Conservation (phyloP, 169 alveolate genomes). For the Cardiosporidium cionae region DNA sequence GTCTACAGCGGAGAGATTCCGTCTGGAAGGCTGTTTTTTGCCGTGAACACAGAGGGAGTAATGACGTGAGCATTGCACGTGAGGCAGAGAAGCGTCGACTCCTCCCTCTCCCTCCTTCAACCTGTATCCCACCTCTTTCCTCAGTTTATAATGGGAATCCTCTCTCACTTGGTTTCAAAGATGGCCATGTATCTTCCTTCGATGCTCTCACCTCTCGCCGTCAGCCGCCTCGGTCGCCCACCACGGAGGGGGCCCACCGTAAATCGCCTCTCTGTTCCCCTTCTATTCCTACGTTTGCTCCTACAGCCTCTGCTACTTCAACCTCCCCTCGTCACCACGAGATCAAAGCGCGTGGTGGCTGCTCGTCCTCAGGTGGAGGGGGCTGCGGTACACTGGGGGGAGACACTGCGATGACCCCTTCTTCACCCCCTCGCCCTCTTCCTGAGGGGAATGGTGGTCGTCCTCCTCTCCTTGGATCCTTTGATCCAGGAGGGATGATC, state of each 20-base stretch:
- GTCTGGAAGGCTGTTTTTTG: slow-evolving; percentile 34
- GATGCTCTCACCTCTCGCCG: too few species aligned
- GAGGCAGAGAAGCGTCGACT: neutral
- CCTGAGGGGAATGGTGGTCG: too few species aligned
- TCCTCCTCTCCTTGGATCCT: neutral
- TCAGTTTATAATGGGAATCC: neutral
- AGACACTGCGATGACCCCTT: neutral
- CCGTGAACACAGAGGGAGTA: slow-evolving; percentile 6
- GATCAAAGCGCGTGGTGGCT: neutral
- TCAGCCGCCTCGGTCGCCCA: neutral
- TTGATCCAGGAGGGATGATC: neutral
- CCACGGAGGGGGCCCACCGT: neutral
- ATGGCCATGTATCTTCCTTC: too few species aligned
- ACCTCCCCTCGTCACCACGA: neutral
- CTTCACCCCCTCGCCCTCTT: neutral
- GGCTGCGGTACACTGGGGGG: neutral
- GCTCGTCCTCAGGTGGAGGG: neutral
- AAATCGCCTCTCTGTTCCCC: neutral
- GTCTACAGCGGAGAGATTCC: neutral
- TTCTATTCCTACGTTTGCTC: neutral
- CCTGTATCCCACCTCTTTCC: neutral
- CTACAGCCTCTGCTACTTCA: neutral
- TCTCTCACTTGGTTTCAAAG: neutral
- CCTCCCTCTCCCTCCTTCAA: neutral
- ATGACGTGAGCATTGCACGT: neutral